phyloP scores from a whole-genome alignment of 345 rosid species.

The Isatis tinctoria region DNA sequence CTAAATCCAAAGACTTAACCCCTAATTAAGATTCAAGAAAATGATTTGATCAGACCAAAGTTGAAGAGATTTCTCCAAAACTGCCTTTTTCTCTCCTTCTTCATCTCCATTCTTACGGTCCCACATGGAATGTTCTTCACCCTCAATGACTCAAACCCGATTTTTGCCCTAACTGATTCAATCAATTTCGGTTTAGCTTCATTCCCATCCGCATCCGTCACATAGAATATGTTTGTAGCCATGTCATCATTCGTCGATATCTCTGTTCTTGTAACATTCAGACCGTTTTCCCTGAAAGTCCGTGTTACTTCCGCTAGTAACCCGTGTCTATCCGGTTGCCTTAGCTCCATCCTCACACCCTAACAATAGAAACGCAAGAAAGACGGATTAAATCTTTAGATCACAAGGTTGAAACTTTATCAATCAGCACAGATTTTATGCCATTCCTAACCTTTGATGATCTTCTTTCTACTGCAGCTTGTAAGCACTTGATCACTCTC shows the following conservation, averaged over 20 bases:
- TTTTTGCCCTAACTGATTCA: slow-evolving; percentile 62
- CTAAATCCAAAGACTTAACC: not conserved
- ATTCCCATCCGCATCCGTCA: slow-evolving; percentile 63
- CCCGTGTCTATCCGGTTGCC: slow-evolving; percentile 51
- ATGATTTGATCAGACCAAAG: slow-evolving; percentile 72
- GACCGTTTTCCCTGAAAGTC: slow-evolving; percentile 80
- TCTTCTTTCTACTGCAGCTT: slow-evolving; percentile 80
- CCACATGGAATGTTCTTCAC: slow-evolving; percentile 71
- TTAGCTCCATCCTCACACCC: slow-evolving; percentile 79
- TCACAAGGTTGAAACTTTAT: not conserved
- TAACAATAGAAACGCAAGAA: slow-evolving; percentile 18
- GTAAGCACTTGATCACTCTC: slow-evolving; percentile 70
- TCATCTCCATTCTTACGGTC: slow-evolving; percentile 39
- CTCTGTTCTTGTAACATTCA: slow-evolving; percentile 83
- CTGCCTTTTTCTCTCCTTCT: slow-evolving; percentile 60
- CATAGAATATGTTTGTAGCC: slow-evolving; percentile 61
- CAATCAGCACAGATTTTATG: not conserved
- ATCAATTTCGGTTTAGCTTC: slow-evolving; percentile 53
- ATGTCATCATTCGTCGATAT: slow-evolving; percentile 51
- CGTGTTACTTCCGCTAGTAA: slow-evolving; percentile 76
- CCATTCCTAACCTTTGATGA: slow-evolving; percentile 50
- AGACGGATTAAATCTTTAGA: not conserved
- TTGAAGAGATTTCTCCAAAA: slow-evolving; percentile 79
- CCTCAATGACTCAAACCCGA: slow-evolving; percentile 51
- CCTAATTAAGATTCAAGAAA: slow-evolving; percentile 37